These are phyloP conservation scores for Penicillium italicum DNA, from an alignment of 2,329 filamentous ascomycete genomes.

Conservation along the genomic window DNA sequence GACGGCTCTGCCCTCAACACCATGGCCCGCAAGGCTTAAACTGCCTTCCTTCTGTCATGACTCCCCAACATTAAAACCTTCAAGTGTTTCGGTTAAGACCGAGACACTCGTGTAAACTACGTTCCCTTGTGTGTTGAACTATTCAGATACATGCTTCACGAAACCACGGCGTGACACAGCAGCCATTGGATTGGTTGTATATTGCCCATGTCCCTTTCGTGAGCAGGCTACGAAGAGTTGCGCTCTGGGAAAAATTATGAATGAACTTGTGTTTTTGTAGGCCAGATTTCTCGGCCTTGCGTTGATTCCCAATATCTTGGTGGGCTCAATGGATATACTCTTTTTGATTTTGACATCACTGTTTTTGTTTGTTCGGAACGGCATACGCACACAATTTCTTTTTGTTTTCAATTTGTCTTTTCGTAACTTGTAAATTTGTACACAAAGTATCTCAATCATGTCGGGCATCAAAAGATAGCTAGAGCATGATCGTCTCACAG, in stretches of 20 bases:
- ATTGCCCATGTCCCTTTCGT: slow-evolving; percentile 23
- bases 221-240: slow-evolving; percentile 34
- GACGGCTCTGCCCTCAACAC: slow-evolving; percentile 97
- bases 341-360: slow-evolving; percentile 27
- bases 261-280: slow-evolving; percentile 33
- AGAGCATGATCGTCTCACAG: neutral
- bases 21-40: slow-evolving; percentile 72
- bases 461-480: neutral
- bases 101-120: slow-evolving; percentile 24
- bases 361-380: slow-evolving; percentile 37
- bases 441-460: neutral
- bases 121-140: slow-evolving; percentile 29
- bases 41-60: slow-evolving; percentile 4
- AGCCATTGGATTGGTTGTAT: slow-evolving; percentile 4
- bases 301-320: slow-evolving; percentile 32
- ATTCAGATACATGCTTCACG: slow-evolving; percentile 11
- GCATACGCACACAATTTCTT: slow-evolving; percentile 38
- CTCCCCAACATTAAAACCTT: slow-evolving; percentile 7
- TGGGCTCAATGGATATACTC: slow-evolving; percentile 42
- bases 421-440: neutral
- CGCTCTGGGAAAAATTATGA: slow-evolving; percentile 33
- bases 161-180: neutral
- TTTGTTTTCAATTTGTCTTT: slow-evolving; percentile 16
- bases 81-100: slow-evolving; percentile 5
- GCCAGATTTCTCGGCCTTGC: slow-evolving; percentile 23